Evolutionary conservation across 177 flowering plant genomes (phyloP), one percentile per base, ranked within the genome.

Genomic region (Vitis hybrid): DNA sequence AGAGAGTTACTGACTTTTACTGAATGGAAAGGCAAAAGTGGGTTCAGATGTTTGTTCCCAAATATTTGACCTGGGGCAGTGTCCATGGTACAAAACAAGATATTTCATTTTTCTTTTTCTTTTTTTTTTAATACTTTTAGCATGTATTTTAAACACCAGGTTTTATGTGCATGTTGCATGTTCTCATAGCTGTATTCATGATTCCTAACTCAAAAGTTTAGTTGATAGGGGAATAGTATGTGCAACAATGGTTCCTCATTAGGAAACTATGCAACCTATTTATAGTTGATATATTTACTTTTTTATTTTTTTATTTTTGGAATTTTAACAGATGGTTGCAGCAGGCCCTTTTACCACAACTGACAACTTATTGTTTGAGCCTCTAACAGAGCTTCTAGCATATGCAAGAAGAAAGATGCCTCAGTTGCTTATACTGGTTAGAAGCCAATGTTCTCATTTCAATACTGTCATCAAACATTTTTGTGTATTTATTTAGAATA

Each of bases 311-410:
- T 65, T 22, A 9, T 11, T 69, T 62, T 52, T 78, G 60, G 19
- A 24, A 55, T 49, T 70, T 65, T 10, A 31, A 76, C 93, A 96
- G 99, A 80, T 94, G 65, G 85, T 94, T 82, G 99, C 97, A 68
- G 88, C 97, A 20, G 98, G 98, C 62, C 99, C 98, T 59, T 94
- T 84, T 74, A 89, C 97, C 57, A 96, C 99, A 68, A 83, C 80
- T 64, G 99, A 96, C 76, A 96, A 96, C 79, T 80, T 96, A 62
- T 75, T 86, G 54, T 96, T 92, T 82, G 97, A 96, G 80, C 99
- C 99, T 77, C 77, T 96, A 56, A 66, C 71, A 20, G 99, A 94
- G 73, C 77, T 96, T 75, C 85, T 96, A 65, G 87, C 94, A 57
- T 92, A 91, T 83, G 94, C 93, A 75, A 86, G 82, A 15, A 87